A percentile compares a stretch with the other conserved stretches of the same genome.
Evolutionary conservation across 1,139 yeast species (phyloP).

Genomic region (Lodderomyces theae): DNA sequence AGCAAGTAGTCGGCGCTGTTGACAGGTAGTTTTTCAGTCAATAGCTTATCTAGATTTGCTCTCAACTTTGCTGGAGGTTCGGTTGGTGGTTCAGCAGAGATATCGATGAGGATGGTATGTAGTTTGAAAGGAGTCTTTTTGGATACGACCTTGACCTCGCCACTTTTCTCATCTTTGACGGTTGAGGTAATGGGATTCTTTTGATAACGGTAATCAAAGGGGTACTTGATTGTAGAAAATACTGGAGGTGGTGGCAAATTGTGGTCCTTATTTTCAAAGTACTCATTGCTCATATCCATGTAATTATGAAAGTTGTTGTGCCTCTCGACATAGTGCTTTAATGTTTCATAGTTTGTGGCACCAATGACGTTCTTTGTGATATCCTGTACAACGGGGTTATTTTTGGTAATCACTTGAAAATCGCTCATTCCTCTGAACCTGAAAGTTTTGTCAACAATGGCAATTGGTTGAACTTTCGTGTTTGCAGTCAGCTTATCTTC

Average conservation of each 20-base stretch:
- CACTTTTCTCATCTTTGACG: constrained; percentile 64
- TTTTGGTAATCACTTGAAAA: constrained; percentile 69
- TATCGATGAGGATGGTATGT: constrained; percentile 45
- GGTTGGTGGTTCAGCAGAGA: constrained; percentile 26
- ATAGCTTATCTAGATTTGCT: constrained; percentile 30
- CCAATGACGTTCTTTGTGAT: constrained; percentile 19
- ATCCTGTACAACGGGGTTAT: constrained; percentile 46
- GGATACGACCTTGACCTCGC: constrained; percentile 43
- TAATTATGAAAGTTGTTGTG: constrained; percentile 35
- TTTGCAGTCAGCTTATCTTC: constrained; percentile 19
- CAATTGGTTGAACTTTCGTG: constrained; percentile 56
- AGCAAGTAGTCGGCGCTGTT: constrained; percentile 32
- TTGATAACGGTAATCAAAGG: constrained; percentile 58
- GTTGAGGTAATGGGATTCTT: constrained; percentile 51
- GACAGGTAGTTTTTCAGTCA: constrained; percentile 18
- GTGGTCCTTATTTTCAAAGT: constrained; percentile 34
- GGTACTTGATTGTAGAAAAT: constrained; percentile 71
- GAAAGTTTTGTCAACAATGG: constrained; percentile 66
- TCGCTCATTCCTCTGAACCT: constrained; percentile 86
- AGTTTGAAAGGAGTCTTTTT: constrained; percentile 41
- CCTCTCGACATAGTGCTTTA: constrained; percentile 42
- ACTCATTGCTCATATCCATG: constrained; percentile 27
- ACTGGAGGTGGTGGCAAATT: constrained; percentile 87
- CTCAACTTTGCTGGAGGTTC: constrained; percentile 38
- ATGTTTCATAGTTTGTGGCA: constrained; percentile 29